Evolutionary conservation across 2,329 filamentous ascomycete genomes (phyloP), one percentile per base, ranked within the genome.

Genomic region (Trichoderma sp.): DNA sequence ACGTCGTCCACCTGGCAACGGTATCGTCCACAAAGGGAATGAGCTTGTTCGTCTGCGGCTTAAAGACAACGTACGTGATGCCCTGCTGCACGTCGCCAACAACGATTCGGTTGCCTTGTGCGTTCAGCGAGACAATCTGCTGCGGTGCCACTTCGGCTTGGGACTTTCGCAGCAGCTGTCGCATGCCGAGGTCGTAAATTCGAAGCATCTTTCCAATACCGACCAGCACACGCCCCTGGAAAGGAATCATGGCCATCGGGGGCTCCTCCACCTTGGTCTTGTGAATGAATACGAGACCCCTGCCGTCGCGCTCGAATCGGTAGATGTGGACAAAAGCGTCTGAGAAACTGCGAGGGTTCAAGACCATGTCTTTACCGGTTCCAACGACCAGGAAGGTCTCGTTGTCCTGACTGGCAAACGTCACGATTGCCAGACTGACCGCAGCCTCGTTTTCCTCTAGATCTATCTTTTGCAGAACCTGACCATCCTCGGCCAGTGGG

Each of bases 11-110:
- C 39, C 95, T 88, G 58, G 93, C 84, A 67, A 97, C 85, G 7
- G 89, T 90, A 75, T 99, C 95, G 74, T 99, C 95, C 19, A 86
- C 91, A 72, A 99, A 99, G 0, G 94, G 91, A 66, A 99, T 96
- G 55, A 99, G 82, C 71, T 90, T 90, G 77, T 98, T 98, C 70
- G 93, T 91, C 69, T 92, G 88, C 50, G 90, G 89, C 77, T 99
- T 98, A 82, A 97, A 98, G 26, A 96, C 93, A 14, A 96, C 90
- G 71, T 91, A 98, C 0, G 90, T 94, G 64, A 98, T 87, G 64
- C 92, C 93, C 74, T 99, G 93, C 71, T 94, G 90, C 34, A 97
- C 89, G 75, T 99, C 96, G 15, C 92, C 93, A 43, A 96, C 92
- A 60, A 97, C 82, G 67, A 99, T 93, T 30, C 95, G 90, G 74